Conservation (phyloP, 257 asterid species). For the Solanum phureja region DNA sequence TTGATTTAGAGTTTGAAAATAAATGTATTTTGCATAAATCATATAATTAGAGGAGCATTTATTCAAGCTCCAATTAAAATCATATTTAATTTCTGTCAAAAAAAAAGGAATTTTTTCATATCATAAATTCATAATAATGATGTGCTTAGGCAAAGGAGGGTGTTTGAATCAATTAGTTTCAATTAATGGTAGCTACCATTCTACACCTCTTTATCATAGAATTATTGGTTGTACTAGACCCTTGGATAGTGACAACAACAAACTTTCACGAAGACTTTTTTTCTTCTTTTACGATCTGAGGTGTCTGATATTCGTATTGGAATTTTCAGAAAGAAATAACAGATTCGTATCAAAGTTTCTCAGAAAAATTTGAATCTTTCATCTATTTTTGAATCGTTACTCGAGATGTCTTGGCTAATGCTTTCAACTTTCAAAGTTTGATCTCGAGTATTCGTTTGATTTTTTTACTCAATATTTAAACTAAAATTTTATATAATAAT, state of each 20-base stretch:
- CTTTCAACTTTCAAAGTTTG: neutral
- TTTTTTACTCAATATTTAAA: neutral
- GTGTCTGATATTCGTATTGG: accelerated
- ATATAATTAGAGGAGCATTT: neutral
- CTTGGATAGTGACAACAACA: neutral
- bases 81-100: neutral
- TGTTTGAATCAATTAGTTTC: neutral
- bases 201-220: neutral
- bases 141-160: neutral
- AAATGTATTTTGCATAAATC: neutral
- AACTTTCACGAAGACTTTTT: neutral
- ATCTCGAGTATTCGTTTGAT: neutral
- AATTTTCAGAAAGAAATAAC: accelerated
- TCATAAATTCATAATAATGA: neutral
- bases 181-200: neutral
- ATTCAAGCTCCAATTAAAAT: neutral
- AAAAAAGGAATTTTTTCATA: neutral
- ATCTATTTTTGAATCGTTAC: no score
- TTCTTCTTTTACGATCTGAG: neutral
- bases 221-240: neutral
- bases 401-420: neutral
- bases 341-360: accelerated
- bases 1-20: neutral
- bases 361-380: neutral
- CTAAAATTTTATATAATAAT: no score